Evolutionary conservation across 1,284 basidiomycete genomes (phyloP).

Genomic region (Calocybe gambosa): DNA sequence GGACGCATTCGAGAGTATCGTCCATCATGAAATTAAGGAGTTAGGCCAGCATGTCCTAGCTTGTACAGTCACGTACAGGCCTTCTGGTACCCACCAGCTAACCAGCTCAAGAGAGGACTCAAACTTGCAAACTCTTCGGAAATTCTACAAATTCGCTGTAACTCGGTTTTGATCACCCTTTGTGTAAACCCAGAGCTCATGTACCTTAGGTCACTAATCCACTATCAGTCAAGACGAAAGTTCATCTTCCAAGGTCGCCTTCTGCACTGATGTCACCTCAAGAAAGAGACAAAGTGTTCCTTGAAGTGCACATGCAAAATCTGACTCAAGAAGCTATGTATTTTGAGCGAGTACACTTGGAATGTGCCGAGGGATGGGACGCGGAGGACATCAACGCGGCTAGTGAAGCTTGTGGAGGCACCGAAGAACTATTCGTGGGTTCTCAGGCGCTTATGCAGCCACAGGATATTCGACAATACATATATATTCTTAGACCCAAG

Average conservation of each 20-base stretch:
- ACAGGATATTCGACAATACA: conserved; percentile 77
- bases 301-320: conserved; percentile 87
- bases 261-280: conserved; percentile 53
- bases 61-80: conserved; percentile 66
- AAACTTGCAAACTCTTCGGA: conserved; percentile 65
- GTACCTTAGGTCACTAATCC: conserved; percentile 72
- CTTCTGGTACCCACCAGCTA: conserved; percentile 45
- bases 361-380: conserved; percentile 66
- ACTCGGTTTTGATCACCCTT: conserved; percentile 24
- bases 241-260: conserved; percentile 68
- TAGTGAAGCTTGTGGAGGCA: conserved; percentile 21
- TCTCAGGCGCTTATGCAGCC: conserved; percentile 68
- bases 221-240: conserved; percentile 85
- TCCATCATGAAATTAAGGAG: conserved; percentile 78
- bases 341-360: conserved; percentile 71
- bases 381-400: conserved; percentile 48
- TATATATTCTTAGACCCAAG: conserved; percentile 70
- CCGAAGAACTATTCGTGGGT: conserved; percentile 49
- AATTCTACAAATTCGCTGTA: conserved; percentile 87
- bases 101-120: conserved; percentile 48
- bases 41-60: conserved; percentile 77
- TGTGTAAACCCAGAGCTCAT: conserved; percentile 2
- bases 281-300: conserved; percentile 75
- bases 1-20: conserved; percentile 58
- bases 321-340: conserved; percentile 69